These are phyloP conservation scores for Camellia japonica DNA, from an alignment of 148 eudicot genomes.

Conservation along the genomic window DNA sequence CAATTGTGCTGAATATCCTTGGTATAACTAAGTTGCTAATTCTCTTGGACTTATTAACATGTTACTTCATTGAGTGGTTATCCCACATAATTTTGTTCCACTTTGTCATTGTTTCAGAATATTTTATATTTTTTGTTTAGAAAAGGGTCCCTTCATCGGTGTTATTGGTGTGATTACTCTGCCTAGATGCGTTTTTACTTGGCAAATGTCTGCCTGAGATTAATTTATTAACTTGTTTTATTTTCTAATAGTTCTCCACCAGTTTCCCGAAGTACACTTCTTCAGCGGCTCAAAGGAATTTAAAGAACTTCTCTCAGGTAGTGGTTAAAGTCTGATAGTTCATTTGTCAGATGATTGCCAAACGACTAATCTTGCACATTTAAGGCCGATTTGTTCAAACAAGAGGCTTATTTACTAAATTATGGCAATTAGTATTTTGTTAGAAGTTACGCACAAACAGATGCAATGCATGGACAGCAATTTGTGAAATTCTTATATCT, in stretches of 20 bases:
- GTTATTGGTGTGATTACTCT: neutral
- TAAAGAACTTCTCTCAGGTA: conserved; percentile 82
- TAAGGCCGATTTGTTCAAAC: neutral
- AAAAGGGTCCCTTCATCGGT: neutral
- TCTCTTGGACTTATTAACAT: too few relatives aligned
- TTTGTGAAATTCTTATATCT: neutral
- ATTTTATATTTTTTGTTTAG: neutral
- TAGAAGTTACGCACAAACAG: neutral
- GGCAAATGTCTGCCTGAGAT: neutral
- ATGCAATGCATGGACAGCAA: neutral
- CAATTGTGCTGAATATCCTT: neutral
- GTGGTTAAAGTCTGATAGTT: neutral
- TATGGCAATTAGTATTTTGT: neutral
- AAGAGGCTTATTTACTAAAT: neutral
- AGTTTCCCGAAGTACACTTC: conserved; percentile 86
- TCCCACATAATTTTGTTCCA: too few relatives aligned
- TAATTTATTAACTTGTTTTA: neutral
- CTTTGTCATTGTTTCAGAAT: neutral
- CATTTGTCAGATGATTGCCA: neutral
- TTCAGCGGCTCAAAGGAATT: conserved; percentile 79
- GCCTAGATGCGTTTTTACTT: neutral
- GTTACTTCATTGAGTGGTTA: too few relatives aligned
- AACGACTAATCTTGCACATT: neutral
- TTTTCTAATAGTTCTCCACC: conserved; percentile 55
- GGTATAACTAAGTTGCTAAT: neutral